Conservation (phyloP, 345 rosid species). For the Salix purpurea region DNA sequence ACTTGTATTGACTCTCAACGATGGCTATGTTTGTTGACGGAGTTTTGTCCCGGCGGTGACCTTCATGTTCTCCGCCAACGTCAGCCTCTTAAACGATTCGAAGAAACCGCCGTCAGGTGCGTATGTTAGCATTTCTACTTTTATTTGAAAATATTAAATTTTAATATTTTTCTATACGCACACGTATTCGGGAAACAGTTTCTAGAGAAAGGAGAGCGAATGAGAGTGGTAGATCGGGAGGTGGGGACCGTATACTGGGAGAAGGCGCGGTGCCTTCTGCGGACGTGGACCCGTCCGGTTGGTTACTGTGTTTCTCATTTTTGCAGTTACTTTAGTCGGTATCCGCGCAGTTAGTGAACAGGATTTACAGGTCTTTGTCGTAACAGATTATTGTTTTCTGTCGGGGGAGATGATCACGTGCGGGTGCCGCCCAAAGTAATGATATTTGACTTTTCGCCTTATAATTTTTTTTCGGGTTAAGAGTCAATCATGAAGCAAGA, state of each 20-base stretch:
- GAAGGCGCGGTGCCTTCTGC: slow-evolving; percentile 25
- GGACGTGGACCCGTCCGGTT: slow-evolving; percentile 17
- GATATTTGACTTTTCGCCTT: not conserved
- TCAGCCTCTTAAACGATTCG: slow-evolving; percentile 68
- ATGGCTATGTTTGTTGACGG: slow-evolving; percentile 84
- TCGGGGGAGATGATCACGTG: slow-evolving; percentile 15
- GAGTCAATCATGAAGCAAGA: not conserved
- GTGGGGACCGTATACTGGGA: slow-evolving; percentile 34
- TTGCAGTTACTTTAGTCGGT: not conserved
- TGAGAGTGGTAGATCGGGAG: slow-evolving; percentile 25
- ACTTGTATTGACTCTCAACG: slow-evolving; percentile 67
- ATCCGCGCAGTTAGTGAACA: slow-evolving; percentile 13
- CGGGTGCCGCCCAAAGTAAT: slow-evolving; percentile 15
- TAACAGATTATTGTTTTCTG: slow-evolving; percentile 16
- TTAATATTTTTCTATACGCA: not conserved
- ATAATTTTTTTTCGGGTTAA: too few species aligned
- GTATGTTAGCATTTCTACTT: not conserved
- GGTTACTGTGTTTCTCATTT: slow-evolving; percentile 4
- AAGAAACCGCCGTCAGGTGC: slow-evolving; percentile 85
- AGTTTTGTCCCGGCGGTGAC: slow-evolving; percentile 98
- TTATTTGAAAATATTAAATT: not conserved
- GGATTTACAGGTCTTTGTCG: slow-evolving; percentile 18
- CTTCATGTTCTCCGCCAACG: slow-evolving; percentile 94
- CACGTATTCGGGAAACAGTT: not conserved
- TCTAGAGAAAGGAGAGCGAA: not conserved